These are phyloP conservation scores for Asterionellopsis glacialis DNA, from an alignment of 108 stramenopile species.

Conservation along the genomic window DNA sequence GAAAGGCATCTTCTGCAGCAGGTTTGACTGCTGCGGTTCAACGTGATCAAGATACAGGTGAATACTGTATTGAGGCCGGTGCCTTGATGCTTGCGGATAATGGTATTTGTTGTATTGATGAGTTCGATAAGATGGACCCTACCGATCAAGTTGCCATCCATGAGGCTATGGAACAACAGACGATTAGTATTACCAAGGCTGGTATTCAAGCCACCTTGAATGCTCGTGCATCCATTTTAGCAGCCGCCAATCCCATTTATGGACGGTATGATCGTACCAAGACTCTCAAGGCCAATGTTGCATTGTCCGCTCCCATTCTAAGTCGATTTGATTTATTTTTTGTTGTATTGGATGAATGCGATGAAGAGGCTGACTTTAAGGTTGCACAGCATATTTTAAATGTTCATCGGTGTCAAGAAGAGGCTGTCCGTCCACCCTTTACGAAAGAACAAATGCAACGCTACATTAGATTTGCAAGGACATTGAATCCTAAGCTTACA, in stretches of 20 bases:
- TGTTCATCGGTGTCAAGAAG: constrained; percentile 79
- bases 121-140: constrained; percentile 96
- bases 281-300: constrained; percentile 94
- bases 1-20: constrained; percentile 97
- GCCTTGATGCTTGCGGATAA: constrained; percentile 99
- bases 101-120: constrained; percentile 99
- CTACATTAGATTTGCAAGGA: constrained; percentile 95
- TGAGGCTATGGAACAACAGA: constrained; percentile 99
- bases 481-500: constrained; percentile 87
- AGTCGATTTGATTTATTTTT: constrained; percentile 99
- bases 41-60: constrained; percentile 97
- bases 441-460: constrained; percentile 84
- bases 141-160: constrained; percentile 98
- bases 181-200: constrained; percentile 98
- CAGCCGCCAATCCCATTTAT: constrained; percentile 98
- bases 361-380: constrained; percentile 85
- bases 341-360: constrained; percentile 97
- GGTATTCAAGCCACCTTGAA: constrained; percentile 99
- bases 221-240: constrained; percentile 96
- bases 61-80: constrained; percentile 98
- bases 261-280: constrained; percentile 98
- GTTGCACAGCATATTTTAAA: constrained; percentile 96
- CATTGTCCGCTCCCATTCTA: constrained; percentile 94
- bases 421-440: constrained; percentile 76
- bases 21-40: constrained; percentile 97